phyloP scores from a whole-genome alignment of 352 stramenopile genomes.

The Phytophthora colocasiae region DNA sequence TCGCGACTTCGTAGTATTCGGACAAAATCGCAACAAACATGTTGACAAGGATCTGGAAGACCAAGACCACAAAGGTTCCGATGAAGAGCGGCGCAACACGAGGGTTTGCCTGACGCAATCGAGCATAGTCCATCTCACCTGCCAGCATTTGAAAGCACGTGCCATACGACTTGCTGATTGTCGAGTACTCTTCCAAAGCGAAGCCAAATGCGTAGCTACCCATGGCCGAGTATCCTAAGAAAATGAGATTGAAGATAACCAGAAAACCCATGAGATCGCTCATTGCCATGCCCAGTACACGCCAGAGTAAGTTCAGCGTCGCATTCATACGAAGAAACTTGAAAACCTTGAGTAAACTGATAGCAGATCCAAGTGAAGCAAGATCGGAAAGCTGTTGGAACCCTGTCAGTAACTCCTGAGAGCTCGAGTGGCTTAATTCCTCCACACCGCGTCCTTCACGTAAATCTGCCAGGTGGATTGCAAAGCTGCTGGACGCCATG shows the following conservation, averaged over 20 bases:
- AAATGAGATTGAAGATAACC: constrained; percentile 91
- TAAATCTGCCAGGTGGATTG: constrained; percentile 49
- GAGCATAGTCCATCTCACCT: constrained; percentile 83
- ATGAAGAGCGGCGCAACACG: constrained; percentile 84
- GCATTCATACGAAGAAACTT: constrained; percentile 93
- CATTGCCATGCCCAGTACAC: constrained; percentile 83
- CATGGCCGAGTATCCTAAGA: constrained; percentile 87
- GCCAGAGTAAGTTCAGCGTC: constrained; percentile 88
- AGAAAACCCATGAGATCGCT: constrained; percentile 89
- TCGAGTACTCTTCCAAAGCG: constrained; percentile 84
- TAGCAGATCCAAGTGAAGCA: constrained; percentile 72
- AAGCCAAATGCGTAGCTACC: constrained; percentile 87
- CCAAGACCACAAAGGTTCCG: constrained; percentile 84
- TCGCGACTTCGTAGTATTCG: constrained; percentile 88
- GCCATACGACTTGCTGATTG: constrained; percentile 79
- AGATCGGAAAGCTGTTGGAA: constrained; percentile 84
- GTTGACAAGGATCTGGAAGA: constrained; percentile 90
- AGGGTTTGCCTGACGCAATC: constrained; percentile 82
- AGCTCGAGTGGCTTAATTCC: constrained; percentile 66
- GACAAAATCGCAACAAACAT: constrained; percentile 92
- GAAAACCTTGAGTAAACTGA: constrained; percentile 89
- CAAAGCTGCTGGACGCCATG: constrained; percentile 61
- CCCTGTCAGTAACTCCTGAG: constrained; percentile 66
- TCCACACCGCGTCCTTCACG: constrained; percentile 45
- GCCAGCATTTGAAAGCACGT: constrained; percentile 91